phyloP scores from a whole-genome alignment of 1,284 basidiomycete species.

The Puccinia brachypodii region DNA sequence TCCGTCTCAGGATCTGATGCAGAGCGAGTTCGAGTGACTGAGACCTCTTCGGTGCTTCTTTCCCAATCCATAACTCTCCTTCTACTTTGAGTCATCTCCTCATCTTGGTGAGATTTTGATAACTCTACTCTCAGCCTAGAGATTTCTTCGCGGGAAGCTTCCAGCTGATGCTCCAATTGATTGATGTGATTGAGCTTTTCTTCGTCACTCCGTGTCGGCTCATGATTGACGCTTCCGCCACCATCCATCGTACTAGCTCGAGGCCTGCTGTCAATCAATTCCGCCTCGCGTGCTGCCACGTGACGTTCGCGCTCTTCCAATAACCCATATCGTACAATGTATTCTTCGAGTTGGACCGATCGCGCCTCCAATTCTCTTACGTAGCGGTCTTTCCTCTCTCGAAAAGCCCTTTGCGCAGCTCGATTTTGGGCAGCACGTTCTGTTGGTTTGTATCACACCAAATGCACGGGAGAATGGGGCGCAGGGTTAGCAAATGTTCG shows the following conservation, averaged over 20 bases:
- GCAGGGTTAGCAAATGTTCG: not conserved
- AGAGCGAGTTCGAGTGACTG: not conserved
- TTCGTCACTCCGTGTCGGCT: not conserved
- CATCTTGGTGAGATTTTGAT: not conserved
- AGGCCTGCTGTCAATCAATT: not conserved
- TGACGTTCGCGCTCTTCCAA: constrained; percentile 33
- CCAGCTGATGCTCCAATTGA: constrained; percentile 19
- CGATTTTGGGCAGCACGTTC: constrained; percentile 47
- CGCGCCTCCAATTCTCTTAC: constrained; percentile 33
- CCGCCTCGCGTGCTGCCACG: constrained; percentile 27
- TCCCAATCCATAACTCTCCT: constrained; percentile 22
- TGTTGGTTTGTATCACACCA: constrained; percentile 3
- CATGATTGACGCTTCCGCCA: not conserved
- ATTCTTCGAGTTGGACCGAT: constrained; percentile 30
- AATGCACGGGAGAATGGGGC: not conserved
- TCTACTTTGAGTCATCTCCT: not conserved
- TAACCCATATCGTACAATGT: not conserved
- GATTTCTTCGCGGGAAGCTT: constrained; percentile 1
- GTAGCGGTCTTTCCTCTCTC: constrained; percentile 42
- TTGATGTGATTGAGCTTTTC: not conserved
- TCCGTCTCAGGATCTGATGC: constrained; percentile 1
- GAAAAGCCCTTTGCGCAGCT: constrained; percentile 45
- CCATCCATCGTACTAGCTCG: not conserved
- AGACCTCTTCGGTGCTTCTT: not conserved
- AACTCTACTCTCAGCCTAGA: constrained; percentile 3